Evolutionary conservation across 257 asterid species (phyloP), one percentile per base, ranked within the genome.

Genomic region (Penstemon barbatus): DNA sequence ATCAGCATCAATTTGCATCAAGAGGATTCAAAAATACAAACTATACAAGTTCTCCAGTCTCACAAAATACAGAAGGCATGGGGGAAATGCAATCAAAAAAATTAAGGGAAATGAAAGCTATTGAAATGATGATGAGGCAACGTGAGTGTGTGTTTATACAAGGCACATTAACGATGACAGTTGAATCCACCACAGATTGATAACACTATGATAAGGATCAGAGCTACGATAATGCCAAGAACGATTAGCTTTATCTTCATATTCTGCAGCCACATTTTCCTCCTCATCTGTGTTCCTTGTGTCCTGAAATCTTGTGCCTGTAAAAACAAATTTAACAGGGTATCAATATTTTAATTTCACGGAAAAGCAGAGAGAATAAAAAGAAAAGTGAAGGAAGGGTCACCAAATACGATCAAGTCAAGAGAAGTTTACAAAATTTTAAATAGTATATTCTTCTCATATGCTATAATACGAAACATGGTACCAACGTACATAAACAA

Each of bases 271-370:
- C 98, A 92, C 95, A 92, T 92, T 80, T 79, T 89, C 71, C 98
- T 88, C 87, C 97, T 87, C 86, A 92, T 89, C 74, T 80, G 50
- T 65, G 97, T 92, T 74, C 98, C 98, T 71, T 84, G 95, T 39
- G 98, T 87, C 87, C 95, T 84, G 78, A 92, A 92, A 82, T 92
- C 98, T 79, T 92, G 98, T 19, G 98, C 97, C 97, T 92, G 82
- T 73, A 51, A 41, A 25, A 9, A 70, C 38, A 48, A 0, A 61
- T 6, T 36, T 5, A 72, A 46, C 7, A 56, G 75, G 61, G 65
- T 5, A 42, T 15, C 56, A 62, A 66, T 3, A 11, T 54, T 43
- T n/a, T 39, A 48, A 58, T 33, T 57, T 44, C 61, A 44, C 54
- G 18, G 7, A 56, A 9, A 40, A 45, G 11, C 19, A 38, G 39